A percentile compares a stretch with the other conserved stretches of the same genome.
These are phyloP conservation scores for Rhizopogon rudus DNA, from an alignment of 768 basidiomycete species.

Conservation along the genomic window DNA sequence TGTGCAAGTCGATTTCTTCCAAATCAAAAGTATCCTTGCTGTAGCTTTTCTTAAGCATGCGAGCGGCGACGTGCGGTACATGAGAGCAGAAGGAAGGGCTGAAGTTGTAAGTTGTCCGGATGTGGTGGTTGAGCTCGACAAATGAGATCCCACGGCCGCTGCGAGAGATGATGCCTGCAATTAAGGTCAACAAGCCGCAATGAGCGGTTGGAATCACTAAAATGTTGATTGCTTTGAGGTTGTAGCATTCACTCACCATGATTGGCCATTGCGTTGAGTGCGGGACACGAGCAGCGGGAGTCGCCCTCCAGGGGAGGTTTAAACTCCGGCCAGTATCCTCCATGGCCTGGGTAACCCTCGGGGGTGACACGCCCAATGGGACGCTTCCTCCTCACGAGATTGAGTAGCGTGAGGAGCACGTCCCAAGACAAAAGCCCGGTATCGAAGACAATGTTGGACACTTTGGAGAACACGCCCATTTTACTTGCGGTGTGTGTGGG, in stretches of 20 bases:
- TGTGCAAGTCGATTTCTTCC: slow-evolving; percentile 64
- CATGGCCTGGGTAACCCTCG: slow-evolving; percentile 48
- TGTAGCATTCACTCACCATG: slow-evolving; percentile 46
- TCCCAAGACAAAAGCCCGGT: slow-evolving; percentile 45
- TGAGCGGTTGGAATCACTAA: background rate
- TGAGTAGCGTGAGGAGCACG: slow-evolving; percentile 41
- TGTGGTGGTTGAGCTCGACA: slow-evolving; percentile 31
- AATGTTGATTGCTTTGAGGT: background rate
- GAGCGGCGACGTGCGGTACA: slow-evolving; percentile 61
- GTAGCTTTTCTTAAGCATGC: slow-evolving; percentile 53
- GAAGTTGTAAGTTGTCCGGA: slow-evolving; percentile 66
- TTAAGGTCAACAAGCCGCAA: background rate
- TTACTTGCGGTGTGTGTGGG: background rate
- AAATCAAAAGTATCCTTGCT: slow-evolving; percentile 56
- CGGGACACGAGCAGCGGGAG: slow-evolving; percentile 71
- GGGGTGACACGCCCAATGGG: slow-evolving; percentile 51
- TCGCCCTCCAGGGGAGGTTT: slow-evolving; percentile 53
- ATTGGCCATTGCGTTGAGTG: slow-evolving; percentile 77
- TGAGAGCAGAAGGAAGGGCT: slow-evolving; percentile 56
- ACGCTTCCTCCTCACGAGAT: slow-evolving; percentile 43
- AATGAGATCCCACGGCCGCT: slow-evolving; percentile 71
- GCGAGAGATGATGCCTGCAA: slow-evolving; percentile 41
- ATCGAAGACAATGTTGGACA: slow-evolving; percentile 3
- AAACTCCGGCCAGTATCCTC: slow-evolving; percentile 69
- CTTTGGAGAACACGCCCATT: background rate